Evolutionary conservation across 2,329 filamentous ascomycete genomes (phyloP).

Genomic region (Phoma sp.): DNA sequence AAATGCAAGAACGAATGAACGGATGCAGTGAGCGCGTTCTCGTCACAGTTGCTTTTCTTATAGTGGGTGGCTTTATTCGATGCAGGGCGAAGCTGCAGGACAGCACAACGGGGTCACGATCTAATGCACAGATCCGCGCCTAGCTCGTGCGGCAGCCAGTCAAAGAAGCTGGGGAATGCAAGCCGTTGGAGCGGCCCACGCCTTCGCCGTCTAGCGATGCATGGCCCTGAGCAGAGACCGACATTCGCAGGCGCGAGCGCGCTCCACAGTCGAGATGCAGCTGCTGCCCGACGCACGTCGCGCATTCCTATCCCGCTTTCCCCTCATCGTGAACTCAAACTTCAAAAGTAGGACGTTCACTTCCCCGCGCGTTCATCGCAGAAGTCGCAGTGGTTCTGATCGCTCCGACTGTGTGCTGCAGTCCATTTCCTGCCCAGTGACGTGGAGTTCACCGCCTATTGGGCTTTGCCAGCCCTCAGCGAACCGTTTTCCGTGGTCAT

Average conservation of each 20-base stretch:
- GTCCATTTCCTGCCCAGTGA: conserved; percentile 26
- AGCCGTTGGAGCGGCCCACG: conserved; percentile 22
- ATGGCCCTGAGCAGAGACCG: conserved; percentile 11
- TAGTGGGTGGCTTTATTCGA: conserved; percentile 1
- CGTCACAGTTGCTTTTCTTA: conserved; percentile 7
- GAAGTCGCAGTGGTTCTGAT: conserved; percentile 1
- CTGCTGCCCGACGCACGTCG: conserved; percentile 15
- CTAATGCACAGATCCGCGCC: conserved; percentile 17
- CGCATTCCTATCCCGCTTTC: neutral
- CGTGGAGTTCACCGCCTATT: conserved; percentile 34
- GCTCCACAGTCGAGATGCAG: conserved; percentile 13
- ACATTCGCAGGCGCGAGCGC: conserved; percentile 5
- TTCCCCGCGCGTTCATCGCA: conserved; percentile 1
- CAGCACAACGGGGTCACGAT: conserved; percentile 9
- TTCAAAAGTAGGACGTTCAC: neutral
- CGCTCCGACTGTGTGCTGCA: conserved; percentile 1
- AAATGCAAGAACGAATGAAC: neutral
- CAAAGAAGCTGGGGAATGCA: conserved; percentile 5
- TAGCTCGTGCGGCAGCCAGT: conserved; percentile 20
- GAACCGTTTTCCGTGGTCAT: conserved; percentile 1
- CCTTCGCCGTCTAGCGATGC: conserved; percentile 23
- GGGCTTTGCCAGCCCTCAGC: conserved; percentile 13
- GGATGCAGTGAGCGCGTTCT: neutral
- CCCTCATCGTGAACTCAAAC: neutral
- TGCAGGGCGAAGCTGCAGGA: conserved; percentile 18